These are phyloP conservation scores for Kuraishia ogatae DNA, from an alignment of 805 yeast genomes.

Conservation along the genomic window DNA sequence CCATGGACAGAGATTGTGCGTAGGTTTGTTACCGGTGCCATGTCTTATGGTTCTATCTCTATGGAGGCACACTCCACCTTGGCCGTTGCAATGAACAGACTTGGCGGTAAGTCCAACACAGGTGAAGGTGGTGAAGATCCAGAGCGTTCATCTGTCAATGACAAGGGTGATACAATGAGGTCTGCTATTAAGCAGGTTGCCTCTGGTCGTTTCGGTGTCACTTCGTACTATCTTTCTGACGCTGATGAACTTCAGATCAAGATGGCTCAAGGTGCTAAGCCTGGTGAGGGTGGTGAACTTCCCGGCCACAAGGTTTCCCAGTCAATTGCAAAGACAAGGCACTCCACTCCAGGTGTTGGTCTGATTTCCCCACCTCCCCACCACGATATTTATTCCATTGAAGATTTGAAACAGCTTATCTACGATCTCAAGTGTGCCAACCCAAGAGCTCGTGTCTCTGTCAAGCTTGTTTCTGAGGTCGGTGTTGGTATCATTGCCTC, in stretches of 20 bases:
- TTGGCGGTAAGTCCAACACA: slow-evolving; percentile 96
- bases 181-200: slow-evolving; percentile 98
- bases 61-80: slow-evolving; percentile 97
- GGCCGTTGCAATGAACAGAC: slow-evolving; percentile 97
- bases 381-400: slow-evolving; percentile 96
- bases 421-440: slow-evolving; percentile 95
- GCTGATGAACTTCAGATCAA: slow-evolving; percentile 97
- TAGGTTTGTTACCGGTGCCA: slow-evolving; percentile 98
- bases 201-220: slow-evolving; percentile 96
- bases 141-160: slow-evolving; percentile 71
- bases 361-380: slow-evolving; percentile 98
- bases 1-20: slow-evolving; percentile 99
- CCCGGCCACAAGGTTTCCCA: slow-evolving; percentile 90
- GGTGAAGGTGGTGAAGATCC: slow-evolving; percentile 99
- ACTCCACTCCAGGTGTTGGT: slow-evolving; percentile 95
- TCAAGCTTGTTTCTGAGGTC: slow-evolving; percentile 93
- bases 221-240: slow-evolving; percentile 88
- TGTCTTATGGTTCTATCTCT: slow-evolving; percentile 98
- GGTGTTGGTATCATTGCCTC: slow-evolving; percentile 99
- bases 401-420: slow-evolving; percentile 92
- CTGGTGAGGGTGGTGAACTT: slow-evolving; percentile 99
- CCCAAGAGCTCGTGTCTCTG: slow-evolving; percentile 95
- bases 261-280: slow-evolving; percentile 99
- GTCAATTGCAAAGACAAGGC: slow-evolving; percentile 89
- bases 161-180: slow-evolving; percentile 95